Evolutionary conservation across 257 asterid genomes (phyloP).

Genomic region (Fraxinus anomala): DNA sequence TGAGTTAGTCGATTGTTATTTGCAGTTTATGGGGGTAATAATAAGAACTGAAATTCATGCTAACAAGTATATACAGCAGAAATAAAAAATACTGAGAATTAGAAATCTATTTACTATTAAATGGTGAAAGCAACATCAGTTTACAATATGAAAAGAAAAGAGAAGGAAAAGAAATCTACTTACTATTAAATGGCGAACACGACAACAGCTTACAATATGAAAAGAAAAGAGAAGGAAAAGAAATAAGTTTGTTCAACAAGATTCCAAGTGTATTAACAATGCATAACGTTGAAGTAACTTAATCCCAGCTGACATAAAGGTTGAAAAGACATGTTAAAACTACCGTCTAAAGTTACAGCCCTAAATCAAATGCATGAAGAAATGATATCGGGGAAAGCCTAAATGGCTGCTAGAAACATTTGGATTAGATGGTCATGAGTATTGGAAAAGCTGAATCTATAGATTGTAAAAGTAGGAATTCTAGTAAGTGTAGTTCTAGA

Average conservation of each 20-base stretch:
- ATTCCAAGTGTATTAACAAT: background rate
- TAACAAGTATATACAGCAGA: background rate
- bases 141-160: too few relatives aligned
- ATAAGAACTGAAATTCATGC: background rate
- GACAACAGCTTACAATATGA: background rate
- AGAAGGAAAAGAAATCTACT: too few relatives aligned
- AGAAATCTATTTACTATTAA: background rate
- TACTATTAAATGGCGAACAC: too few relatives aligned
- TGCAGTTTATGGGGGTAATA: background rate
- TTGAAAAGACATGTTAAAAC: background rate
- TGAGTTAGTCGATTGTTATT: background rate
- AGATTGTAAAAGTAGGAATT: background rate
- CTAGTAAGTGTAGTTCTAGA: background rate
- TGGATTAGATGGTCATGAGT: background rate
- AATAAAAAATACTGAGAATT: background rate
- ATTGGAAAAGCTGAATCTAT: conserved; percentile 1
- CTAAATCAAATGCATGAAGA: background rate
- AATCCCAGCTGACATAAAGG: background rate
- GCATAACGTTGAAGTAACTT: background rate
- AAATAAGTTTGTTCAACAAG: background rate
- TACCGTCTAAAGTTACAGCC: background rate
- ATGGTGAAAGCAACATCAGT: too few relatives aligned
- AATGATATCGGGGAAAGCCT: background rate
- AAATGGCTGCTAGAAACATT: background rate
- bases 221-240: background rate